Evolutionary conservation across 2,329 filamentous ascomycete genomes (phyloP).

Genomic region (Aspergillus caelatus): DNA sequence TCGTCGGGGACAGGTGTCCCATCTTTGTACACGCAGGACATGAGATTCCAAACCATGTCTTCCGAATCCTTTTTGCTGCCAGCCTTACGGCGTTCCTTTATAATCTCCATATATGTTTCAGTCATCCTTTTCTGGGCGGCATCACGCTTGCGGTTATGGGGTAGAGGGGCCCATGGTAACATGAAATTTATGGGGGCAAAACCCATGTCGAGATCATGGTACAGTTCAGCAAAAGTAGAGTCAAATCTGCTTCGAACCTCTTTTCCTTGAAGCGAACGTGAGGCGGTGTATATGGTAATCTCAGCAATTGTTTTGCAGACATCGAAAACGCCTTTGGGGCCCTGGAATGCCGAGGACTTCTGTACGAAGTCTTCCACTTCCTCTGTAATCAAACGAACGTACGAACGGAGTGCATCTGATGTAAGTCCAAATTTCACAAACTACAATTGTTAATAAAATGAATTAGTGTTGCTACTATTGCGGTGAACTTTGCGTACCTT

Average conservation of each 20-base stretch:
- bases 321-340: slow-evolving; percentile 68
- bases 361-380: slow-evolving; percentile 77
- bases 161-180: slow-evolving; percentile 83
- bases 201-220: slow-evolving; percentile 88
- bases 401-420: slow-evolving; percentile 64
- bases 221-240: slow-evolving; percentile 76
- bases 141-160: slow-evolving; percentile 84
- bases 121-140: slow-evolving; percentile 78
- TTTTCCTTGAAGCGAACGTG: slow-evolving; percentile 80
- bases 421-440: slow-evolving; percentile 69
- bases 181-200: slow-evolving; percentile 90
- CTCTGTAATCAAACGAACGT: slow-evolving; percentile 75
- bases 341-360: slow-evolving; percentile 67
- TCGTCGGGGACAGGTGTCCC: slow-evolving; percentile 76
- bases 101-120: slow-evolving; percentile 79
- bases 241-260: slow-evolving; percentile 82
- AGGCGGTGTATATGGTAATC: slow-evolving; percentile 88
- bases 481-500: slow-evolving; percentile 61
- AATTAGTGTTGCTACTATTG: not conserved
- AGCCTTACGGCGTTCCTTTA: slow-evolving; percentile 68
- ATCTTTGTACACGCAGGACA: slow-evolving; percentile 84
- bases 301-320: slow-evolving; percentile 78
- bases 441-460: slow-evolving; percentile 35
- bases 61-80: slow-evolving; percentile 56
- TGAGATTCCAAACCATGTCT: slow-evolving; percentile 90